Conservation (phyloP, 805 yeast genomes). For the Yarrowia sp. region DNA sequence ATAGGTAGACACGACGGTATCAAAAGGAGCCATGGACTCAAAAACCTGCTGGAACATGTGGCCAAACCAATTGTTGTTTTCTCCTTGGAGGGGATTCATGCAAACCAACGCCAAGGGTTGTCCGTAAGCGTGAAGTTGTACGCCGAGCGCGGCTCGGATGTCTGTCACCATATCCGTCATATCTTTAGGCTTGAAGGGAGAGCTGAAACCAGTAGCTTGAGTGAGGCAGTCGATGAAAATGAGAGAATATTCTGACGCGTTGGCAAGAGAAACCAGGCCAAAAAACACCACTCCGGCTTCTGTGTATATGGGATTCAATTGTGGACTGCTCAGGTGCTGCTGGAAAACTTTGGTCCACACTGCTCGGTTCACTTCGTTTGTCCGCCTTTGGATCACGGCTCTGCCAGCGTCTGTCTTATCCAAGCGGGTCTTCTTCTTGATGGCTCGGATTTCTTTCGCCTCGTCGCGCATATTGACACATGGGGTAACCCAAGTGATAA, state of each 20-base stretch:
- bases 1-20: background rate
- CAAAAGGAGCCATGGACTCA: background rate
- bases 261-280: background rate
- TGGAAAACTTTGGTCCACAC: background rate
- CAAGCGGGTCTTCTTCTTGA: background rate
- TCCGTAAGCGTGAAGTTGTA: background rate
- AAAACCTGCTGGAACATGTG: background rate
- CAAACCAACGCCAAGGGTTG: background rate
- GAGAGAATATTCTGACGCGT: background rate
- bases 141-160: background rate
- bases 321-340: background rate
- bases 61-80: slow-evolving; percentile 10
- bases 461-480: background rate
- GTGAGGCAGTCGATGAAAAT: slow-evolving; percentile 12
- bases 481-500: background rate
- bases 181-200: background rate
- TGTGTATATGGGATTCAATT: background rate
- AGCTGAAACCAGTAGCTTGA: background rate
- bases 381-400: background rate
- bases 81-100: slow-evolving; percentile 3
- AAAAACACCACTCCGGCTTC: slow-evolving; percentile 1
- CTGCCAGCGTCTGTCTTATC: background rate
- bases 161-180: background rate
- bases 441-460: no score
- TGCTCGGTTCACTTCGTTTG: background rate